phyloP scores from a whole-genome alignment of 2,329 filamentous ascomycete species.

The Penicillium decumbens region DNA sequence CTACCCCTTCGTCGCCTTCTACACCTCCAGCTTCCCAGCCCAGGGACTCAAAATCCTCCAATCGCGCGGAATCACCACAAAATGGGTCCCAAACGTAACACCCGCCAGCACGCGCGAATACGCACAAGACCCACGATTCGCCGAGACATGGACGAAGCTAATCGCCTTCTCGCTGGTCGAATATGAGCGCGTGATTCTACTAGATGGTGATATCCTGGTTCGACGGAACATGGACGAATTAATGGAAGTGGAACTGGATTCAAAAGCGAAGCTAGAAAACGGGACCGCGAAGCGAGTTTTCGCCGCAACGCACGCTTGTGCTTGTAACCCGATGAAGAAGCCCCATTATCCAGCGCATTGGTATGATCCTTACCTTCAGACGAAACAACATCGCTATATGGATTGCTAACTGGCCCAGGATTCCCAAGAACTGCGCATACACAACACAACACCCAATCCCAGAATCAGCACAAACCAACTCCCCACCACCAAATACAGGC shows the following conservation, averaged over 20 bases:
- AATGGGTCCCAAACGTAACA: not conserved
- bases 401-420: too few species aligned
- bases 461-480: not conserved
- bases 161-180: not conserved
- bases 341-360: conserved; percentile 60
- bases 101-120: not conserved
- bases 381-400: too few species aligned
- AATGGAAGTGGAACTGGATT: not conserved
- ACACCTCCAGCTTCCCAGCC: not conserved
- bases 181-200: not conserved
- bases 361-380: too few species aligned
- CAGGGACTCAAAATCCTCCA: not conserved
- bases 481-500: not conserved
- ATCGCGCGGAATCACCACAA: not conserved
- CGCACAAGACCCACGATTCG: not conserved
- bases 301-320: conserved; percentile 72
- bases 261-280: conserved; percentile 48
- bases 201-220: not conserved
- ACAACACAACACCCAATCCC: not conserved
- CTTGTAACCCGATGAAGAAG: conserved; percentile 75
- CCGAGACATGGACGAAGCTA: not conserved
- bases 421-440: not conserved
- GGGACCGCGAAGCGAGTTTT: conserved; percentile 53
- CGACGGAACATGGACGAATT: not conserved
- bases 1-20: not conserved